Conservation (phyloP, 768 basidiomycete genomes). For the Scleroderma citrinum region DNA sequence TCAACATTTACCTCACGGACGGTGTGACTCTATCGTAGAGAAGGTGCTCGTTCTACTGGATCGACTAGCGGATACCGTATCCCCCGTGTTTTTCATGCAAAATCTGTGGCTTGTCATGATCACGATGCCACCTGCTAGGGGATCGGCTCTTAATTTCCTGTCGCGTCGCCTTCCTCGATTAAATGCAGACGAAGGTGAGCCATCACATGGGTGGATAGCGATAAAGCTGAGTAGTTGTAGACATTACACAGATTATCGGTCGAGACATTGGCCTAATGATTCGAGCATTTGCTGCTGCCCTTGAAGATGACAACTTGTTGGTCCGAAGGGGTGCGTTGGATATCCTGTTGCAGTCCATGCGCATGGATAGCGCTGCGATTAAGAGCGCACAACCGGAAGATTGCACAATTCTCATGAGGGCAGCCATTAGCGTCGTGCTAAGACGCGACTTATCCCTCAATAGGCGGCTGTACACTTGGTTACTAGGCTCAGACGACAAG, state of each 20-base stretch:
- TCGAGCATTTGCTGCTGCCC: slow-evolving; percentile 80
- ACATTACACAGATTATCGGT: slow-evolving; percentile 69
- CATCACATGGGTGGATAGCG: background rate
- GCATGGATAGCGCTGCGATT: slow-evolving; percentile 65
- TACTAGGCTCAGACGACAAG: slow-evolving; percentile 78
- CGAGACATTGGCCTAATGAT: slow-evolving; percentile 92
- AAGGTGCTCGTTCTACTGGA: slow-evolving; percentile 80
- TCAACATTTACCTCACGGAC: background rate
- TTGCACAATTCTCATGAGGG: slow-evolving; percentile 75
- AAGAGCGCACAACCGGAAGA: slow-evolving; percentile 68
- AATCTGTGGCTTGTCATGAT: slow-evolving; percentile 93
- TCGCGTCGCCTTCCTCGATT: slow-evolving; percentile 70
- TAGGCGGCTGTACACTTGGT: slow-evolving; percentile 88
- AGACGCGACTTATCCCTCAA: slow-evolving; percentile 90
- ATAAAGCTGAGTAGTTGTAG: slow-evolving; percentile 23
- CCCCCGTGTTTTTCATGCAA: slow-evolving; percentile 88
- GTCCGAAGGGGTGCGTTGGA: slow-evolving; percentile 86
- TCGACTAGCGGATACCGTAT: slow-evolving; percentile 75
- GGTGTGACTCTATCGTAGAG: slow-evolving; percentile 9
- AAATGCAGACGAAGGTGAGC: slow-evolving; percentile 62
- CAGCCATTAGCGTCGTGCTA: slow-evolving; percentile 84
- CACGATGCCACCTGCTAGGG: slow-evolving; percentile 79
- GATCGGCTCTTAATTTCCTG: slow-evolving; percentile 84
- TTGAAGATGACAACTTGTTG: slow-evolving; percentile 92
- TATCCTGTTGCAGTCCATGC: slow-evolving; percentile 70